Evolutionary conservation across 2,329 filamentous ascomycete genomes (phyloP), one percentile per base, ranked within the genome.

Genomic region (Lachnum nothofagi): DNA sequence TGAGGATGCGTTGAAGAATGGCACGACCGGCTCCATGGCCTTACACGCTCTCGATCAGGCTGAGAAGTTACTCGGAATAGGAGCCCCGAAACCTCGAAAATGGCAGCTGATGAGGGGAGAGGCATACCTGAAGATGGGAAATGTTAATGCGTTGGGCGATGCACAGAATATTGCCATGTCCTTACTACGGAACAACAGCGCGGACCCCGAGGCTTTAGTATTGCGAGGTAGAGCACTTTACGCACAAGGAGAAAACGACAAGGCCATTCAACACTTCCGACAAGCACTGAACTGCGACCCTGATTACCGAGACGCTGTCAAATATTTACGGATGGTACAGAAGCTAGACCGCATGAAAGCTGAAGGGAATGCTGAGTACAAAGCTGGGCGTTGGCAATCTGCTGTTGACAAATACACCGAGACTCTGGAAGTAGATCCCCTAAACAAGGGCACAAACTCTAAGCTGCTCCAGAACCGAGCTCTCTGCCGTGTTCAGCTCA

Each of bases 381-480:
- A 96, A 74, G 79, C 83, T 46, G 86, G 86, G 53, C 80, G 83
- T 50, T 93, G 84, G 71, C 82, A 88, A 63, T 74, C 82, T 44
- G 93, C 93, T 23, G 83, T 95, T 48, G 82, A 91, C 48, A 85
- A 89, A 60, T 98, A 96, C 70, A 83, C 83, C 2, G 74, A 85
- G 53, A 91, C 91, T 38, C 74, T 98, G 27, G 82, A 85, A 41
- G 81, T 98, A 41, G 93, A 98, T 67, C 86, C 91, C 0, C 67
- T 77, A 46, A 97, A 97, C 77, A 88, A 88, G 70, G 85, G 87
- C 62, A 95, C 88, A 60, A 97, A 97, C 69, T 86, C 91, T 17
- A 97, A 97, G 76, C 81, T 97, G 42, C 77, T 95, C 43, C 90
- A 95, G 69, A 98, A 98, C 74, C 80, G 93, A 53, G 93, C 93